phyloP scores from a whole-genome alignment of 768 basidiomycete species.

The Hemileccinum rubropunctum region DNA sequence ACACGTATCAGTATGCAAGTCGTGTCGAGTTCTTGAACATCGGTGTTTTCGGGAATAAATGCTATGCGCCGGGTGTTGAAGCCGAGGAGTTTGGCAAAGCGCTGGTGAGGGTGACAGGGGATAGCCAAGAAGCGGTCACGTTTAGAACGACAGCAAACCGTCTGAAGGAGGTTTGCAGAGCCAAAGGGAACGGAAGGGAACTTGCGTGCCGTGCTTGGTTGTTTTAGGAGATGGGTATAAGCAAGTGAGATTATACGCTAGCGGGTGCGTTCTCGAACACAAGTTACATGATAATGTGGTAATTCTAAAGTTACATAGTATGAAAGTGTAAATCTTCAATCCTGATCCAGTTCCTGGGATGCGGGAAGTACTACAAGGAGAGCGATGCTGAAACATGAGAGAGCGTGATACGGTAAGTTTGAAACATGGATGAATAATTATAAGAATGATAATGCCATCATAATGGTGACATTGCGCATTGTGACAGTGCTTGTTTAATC shows the following conservation, averaged over 20 bases:
- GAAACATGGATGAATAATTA: not conserved
- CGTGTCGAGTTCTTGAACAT: conserved; percentile 3
- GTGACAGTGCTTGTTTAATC: not conserved
- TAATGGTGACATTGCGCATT: not conserved
- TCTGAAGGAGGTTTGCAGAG: not conserved
- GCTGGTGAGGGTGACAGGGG: conserved; percentile 2
- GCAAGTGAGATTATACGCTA: not conserved
- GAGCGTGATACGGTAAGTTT: not conserved
- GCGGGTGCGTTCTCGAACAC: not conserved
- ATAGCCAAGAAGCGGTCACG: not conserved
- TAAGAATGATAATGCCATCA: no score
- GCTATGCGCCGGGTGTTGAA: not conserved
- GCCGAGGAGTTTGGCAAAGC: conserved; percentile 5
- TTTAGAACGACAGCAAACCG: conserved; percentile 2
- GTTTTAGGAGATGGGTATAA: not conserved
- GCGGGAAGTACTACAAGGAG: not conserved
- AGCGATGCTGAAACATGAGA: not conserved
- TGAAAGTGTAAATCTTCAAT: not conserved
- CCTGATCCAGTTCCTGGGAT: conserved; percentile 25
- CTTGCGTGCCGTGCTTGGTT: not conserved
- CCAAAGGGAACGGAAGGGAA: conserved; percentile 3
- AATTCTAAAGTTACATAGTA: not conserved
- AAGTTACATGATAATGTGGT: not conserved
- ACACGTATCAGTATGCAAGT: conserved; percentile 6
- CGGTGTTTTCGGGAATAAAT: conserved; percentile 5